Percentiles rank a stretch among this genome's conserved stretches.
These are phyloP conservation scores for Aphanomyces cochlioides DNA, from an alignment of 352 stramenopile genomes.

Conservation along the genomic window DNA sequence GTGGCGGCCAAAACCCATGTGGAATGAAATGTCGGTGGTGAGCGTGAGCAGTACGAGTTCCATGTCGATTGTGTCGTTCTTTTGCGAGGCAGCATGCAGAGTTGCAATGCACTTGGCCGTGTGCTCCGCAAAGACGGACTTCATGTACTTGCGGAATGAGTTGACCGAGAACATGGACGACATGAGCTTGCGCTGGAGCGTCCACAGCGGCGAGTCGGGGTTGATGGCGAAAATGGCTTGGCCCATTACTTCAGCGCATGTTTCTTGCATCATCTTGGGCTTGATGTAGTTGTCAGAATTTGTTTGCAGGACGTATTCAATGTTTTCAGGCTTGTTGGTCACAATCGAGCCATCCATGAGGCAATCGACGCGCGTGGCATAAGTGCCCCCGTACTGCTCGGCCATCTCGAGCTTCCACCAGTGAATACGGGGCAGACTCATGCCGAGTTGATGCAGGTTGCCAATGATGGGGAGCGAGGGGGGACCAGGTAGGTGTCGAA, in stretches of 20 bases:
- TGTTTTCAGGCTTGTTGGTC: slow-evolving; percentile 55
- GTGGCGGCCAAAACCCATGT: slow-evolving; percentile 27
- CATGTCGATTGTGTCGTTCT: slow-evolving; percentile 5
- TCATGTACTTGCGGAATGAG: slow-evolving; percentile 31
- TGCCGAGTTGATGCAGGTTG: slow-evolving; percentile 22
- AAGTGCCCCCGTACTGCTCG: slow-evolving; percentile 8
- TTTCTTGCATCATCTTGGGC: slow-evolving; percentile 59
- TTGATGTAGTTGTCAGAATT: slow-evolving; percentile 76
- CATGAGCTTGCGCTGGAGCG: slow-evolving; percentile 29
- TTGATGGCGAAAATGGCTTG: slow-evolving; percentile 75
- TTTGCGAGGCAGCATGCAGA: neutral
- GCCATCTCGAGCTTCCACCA: slow-evolving; percentile 25
- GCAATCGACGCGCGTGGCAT: slow-evolving; percentile 22
- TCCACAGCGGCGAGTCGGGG: slow-evolving; percentile 34
- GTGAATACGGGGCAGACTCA: slow-evolving; percentile 20
- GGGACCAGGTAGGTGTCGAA: slow-evolving; percentile 16
- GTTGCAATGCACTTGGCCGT: neutral
- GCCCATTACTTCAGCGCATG: slow-evolving; percentile 60
- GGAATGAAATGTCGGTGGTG: slow-evolving; percentile 28
- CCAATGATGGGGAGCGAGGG: slow-evolving; percentile 14
- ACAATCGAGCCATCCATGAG: slow-evolving; percentile 30
- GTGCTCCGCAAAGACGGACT: slow-evolving; percentile 23
- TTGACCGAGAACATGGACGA: slow-evolving; percentile 31
- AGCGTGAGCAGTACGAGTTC: slow-evolving; percentile 22
- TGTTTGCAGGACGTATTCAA: slow-evolving; percentile 60